Evolutionary conservation across 2,329 filamentous ascomycete genomes (phyloP).

Genomic region (Curvularia hawaiiensis): DNA sequence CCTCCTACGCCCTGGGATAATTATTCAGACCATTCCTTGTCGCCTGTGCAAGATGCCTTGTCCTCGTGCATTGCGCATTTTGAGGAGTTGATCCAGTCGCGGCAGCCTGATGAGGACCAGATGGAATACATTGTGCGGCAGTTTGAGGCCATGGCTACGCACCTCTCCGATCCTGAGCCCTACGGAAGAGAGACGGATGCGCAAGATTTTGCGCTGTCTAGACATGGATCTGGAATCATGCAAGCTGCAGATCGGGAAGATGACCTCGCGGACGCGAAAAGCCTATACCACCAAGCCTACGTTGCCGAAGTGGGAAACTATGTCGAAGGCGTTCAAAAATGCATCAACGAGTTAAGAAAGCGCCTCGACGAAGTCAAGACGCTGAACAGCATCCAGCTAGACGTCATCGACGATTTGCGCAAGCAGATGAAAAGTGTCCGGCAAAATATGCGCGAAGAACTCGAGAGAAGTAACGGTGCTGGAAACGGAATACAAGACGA

Average conservation of each 20-base stretch:
- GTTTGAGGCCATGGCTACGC: slow-evolving; percentile 40
- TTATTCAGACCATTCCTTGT: slow-evolving; percentile 23
- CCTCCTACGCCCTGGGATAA: slow-evolving; percentile 37
- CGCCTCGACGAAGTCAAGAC: slow-evolving; percentile 43
- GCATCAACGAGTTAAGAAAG: slow-evolving; percentile 33
- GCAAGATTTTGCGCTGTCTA: slow-evolving; percentile 23
- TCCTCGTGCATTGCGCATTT: slow-evolving; percentile 41
- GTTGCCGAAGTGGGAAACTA: slow-evolving; percentile 34
- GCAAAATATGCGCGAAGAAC: slow-evolving; percentile 19
- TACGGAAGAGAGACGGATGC: slow-evolving; percentile 29
- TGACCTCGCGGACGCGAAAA: slow-evolving; percentile 4
- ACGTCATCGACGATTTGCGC: slow-evolving; percentile 39
- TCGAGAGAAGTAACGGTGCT: neutral
- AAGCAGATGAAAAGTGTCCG: slow-evolving; percentile 27
- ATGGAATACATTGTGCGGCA: slow-evolving; percentile 43
- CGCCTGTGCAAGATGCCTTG: slow-evolving; percentile 39
- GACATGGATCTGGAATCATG: slow-evolving; percentile 11
- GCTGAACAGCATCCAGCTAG: slow-evolving; percentile 40
- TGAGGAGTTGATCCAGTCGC: slow-evolving; percentile 37
- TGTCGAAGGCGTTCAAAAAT: slow-evolving; percentile 34
- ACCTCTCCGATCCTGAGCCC: slow-evolving; percentile 36
- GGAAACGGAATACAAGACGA: neutral
- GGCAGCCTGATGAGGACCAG: slow-evolving; percentile 40
- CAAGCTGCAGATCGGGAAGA: slow-evolving; percentile 7
- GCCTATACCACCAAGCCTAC: slow-evolving; percentile 25